Evolutionary conservation across 371 early-diverging fungal species (phyloP).

Genomic region (Zopfochytrium polystomum): DNA sequence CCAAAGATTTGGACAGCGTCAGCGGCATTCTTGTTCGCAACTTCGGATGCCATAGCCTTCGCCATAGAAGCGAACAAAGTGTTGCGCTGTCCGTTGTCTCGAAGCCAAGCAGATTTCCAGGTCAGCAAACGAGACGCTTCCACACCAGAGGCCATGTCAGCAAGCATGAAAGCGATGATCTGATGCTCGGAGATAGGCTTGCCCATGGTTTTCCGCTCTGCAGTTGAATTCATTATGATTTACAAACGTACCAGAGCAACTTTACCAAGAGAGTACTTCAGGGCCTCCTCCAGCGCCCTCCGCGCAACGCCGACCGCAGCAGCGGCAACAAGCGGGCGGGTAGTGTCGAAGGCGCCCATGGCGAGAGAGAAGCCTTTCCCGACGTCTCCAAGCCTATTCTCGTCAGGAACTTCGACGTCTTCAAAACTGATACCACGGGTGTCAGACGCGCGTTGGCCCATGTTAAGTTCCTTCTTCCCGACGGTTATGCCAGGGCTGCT

Average conservation of each 20-base stretch:
- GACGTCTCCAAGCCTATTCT: conserved; percentile 58
- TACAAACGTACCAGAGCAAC: neutral
- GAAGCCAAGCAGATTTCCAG: conserved; percentile 78
- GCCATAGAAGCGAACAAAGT: conserved; percentile 94
- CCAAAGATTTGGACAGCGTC: conserved; percentile 97
- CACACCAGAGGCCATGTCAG: conserved; percentile 90
- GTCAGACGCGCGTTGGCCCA: conserved; percentile 93
- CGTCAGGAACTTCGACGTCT: conserved; percentile 89
- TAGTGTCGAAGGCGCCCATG: conserved; percentile 96
- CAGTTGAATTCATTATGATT: neutral
- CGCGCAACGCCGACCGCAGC: conserved; percentile 90
- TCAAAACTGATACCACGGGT: conserved; percentile 94
- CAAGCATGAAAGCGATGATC: conserved; percentile 92
- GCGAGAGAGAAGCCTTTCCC: conserved; percentile 91
- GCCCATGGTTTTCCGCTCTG: conserved; percentile 95
- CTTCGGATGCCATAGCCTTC: conserved; percentile 90
- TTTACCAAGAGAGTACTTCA: conserved; percentile 69
- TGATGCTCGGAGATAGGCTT: conserved; percentile 87
- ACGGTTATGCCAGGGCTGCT: conserved; percentile 82
- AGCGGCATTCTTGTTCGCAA: conserved; percentile 91
- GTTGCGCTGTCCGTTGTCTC: conserved; percentile 82
- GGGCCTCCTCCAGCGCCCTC: conserved; percentile 87
- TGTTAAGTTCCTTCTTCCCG: conserved; percentile 95
- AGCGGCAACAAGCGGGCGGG: conserved; percentile 88
- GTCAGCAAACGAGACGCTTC: conserved; percentile 89